Evolutionary conservation across 176 grass and related monocot species (phyloP), one percentile per base, ranked within the genome.

Genomic region (Oryza australiensis): DNA sequence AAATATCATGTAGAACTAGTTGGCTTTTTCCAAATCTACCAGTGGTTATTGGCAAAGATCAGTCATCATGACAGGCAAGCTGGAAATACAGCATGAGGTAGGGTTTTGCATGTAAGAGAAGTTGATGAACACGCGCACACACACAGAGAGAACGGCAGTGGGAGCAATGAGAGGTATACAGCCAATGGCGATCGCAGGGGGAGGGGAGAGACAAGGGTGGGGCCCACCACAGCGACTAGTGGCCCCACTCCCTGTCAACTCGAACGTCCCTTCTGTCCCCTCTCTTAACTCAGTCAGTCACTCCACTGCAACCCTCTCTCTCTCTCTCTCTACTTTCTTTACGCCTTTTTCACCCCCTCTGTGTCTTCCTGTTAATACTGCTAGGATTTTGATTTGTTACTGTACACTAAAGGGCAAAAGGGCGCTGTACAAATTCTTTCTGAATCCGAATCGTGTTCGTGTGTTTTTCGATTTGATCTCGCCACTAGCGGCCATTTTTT

Each of bases 241-340:
- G 27, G 85, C 51, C 6, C 72, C 55, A 30, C 40, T 0, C 55
- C 53, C 66, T 77, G 86, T 87, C 86, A 55, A 38, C 35, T 82
- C 86, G 53, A 65, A 87, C 73, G 86, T 87, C 86, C 74, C 73
- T 87, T 87, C 73, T 82, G 86, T 82, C 79, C 24, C 79, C 86
- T 77, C 85, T 63, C 86, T 64, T 76, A 70, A 64, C 85, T 87
- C 48, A 1, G 9, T 16, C 78, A 9, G 63, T 48, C 62, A 9
- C 13, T 33, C 38, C 79, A 12, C 15, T 43, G 59, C 12, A 72
- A 73, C 86, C 9, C n/a, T 60, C 11, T 60, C 55, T 60, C n/a
- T 60, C 11, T 60, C 55, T 60, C 55, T 60, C 55, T 60, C 20
- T 60, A 60, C 51, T 60, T 24, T 67, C 76, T 87, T 73, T 53